Evolutionary conservation across 257 asterid species (phyloP).

Genomic region (Ocimum tenuiflorum): DNA sequence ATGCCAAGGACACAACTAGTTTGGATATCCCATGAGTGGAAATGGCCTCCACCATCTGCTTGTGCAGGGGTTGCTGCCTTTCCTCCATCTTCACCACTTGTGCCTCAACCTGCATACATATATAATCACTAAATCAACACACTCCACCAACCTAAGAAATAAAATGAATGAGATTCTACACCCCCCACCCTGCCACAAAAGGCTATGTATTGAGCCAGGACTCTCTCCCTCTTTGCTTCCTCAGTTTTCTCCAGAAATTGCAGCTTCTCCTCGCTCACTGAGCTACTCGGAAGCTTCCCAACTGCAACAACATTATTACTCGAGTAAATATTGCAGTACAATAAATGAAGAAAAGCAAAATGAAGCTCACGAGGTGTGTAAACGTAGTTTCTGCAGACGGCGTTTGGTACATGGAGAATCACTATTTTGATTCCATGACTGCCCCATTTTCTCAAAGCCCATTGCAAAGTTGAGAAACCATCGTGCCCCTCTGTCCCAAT

Average conservation of each 20-base stretch:
- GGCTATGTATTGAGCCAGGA: conserved; percentile 33
- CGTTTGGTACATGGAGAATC: conserved; percentile 41
- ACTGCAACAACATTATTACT: conserved; percentile 30
- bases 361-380: conserved; percentile 51
- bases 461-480: conserved; percentile 54
- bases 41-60: conserved; percentile 41
- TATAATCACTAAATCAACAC: not conserved
- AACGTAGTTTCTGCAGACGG: conserved; percentile 43
- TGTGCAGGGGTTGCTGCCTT: conserved; percentile 38
- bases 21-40: conserved; percentile 36
- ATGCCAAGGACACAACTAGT: conserved; percentile 50
- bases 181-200: conserved; percentile 29
- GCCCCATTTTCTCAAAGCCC: conserved; percentile 50
- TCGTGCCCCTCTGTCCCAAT: conserved; percentile 46
- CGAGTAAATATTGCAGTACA: too few species aligned
- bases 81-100: conserved; percentile 39
- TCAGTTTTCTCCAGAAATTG: conserved; percentile 34
- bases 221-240: conserved; percentile 26
- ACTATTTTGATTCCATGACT: conserved; percentile 33
- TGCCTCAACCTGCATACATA: conserved; percentile 38
- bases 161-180: too few species aligned
- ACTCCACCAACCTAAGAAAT: not conserved
- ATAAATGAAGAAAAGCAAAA: not conserved
- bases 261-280: conserved; percentile 42
- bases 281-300: conserved; percentile 45